Evolutionary conservation across 176 grass and related monocot genomes (phyloP).

Genomic region (Avena eriantha): DNA sequence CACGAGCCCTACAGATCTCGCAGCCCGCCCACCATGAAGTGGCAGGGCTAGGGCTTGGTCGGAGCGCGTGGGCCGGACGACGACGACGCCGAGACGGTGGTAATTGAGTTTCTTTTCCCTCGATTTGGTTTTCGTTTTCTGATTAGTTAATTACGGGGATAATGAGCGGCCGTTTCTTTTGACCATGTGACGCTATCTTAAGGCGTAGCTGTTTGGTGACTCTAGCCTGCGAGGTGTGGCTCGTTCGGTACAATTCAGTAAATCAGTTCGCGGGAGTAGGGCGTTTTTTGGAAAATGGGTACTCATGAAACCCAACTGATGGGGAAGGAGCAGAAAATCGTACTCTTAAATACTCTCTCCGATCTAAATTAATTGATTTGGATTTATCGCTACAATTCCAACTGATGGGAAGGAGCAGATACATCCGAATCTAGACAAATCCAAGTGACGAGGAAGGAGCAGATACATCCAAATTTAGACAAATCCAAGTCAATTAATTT

Average conservation of each 20-base stretch:
- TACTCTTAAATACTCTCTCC: no score
- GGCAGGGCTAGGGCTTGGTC: conserved; percentile 49
- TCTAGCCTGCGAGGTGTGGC: background rate
- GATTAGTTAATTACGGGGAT: conserved; percentile 33
- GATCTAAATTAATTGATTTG: no score
- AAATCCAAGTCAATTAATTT: no score
- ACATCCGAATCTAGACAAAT: no score
- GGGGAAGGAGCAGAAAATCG: no score
- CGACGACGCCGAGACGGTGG: conserved; percentile 15
- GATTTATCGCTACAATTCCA: no score
- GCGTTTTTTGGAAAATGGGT: no score
- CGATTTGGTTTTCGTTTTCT: conserved; percentile 10
- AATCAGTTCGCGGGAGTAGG: background rate
- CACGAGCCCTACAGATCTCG: conserved; percentile 49
- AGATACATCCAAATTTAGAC: no score
- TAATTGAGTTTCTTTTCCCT: background rate
- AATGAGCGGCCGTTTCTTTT: background rate
- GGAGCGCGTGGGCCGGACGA: conserved; percentile 31
- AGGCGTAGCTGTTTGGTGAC: conserved; percentile 2
- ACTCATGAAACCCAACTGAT: no score
- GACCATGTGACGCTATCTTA: conserved; percentile 40
- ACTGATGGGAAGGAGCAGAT: no score
- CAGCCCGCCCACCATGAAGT: conserved; percentile 57
- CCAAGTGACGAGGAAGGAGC: no score
- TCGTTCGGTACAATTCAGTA: background rate